These are phyloP conservation scores for Trifolium dubium DNA, from an alignment of 306 rosid genomes.

Conservation along the genomic window DNA sequence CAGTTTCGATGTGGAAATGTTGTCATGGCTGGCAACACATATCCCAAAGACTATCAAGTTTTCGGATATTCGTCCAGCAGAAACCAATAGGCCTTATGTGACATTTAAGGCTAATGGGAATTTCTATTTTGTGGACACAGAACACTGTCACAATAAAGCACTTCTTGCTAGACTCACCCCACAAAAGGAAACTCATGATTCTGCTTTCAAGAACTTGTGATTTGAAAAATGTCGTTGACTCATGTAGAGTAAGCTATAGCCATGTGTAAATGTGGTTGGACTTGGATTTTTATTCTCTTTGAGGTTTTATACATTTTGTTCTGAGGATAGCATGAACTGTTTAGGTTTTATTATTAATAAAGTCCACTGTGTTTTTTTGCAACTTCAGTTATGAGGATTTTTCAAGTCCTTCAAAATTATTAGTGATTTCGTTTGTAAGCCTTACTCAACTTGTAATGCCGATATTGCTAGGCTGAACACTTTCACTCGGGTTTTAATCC, in stretches of 20 bases:
- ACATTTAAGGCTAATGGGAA: slow-evolving; percentile 77
- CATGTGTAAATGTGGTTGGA: slow-evolving; percentile 29
- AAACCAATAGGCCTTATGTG: slow-evolving; percentile 85
- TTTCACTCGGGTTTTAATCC: too few relatives aligned
- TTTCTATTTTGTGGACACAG: slow-evolving; percentile 75
- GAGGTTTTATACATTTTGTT: slow-evolving; percentile 30
- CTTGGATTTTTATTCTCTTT: slow-evolving; percentile 30
- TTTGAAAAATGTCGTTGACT: slow-evolving; percentile 29
- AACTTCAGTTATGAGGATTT: slow-evolving; percentile 6
- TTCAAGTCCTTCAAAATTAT: neutral
- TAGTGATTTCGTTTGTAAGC: neutral
- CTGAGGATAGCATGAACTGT: slow-evolving; percentile 35
- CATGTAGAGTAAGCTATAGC: slow-evolving; percentile 6
- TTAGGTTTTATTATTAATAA: slow-evolving; percentile 31
- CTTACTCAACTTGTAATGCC: too few relatives aligned
- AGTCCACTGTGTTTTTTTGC: slow-evolving; percentile 32
- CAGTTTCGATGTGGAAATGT: slow-evolving; percentile 78
- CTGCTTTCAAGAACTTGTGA: slow-evolving; percentile 71
- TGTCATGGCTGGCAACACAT: slow-evolving; percentile 77
- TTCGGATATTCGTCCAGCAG: slow-evolving; percentile 70
- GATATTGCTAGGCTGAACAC: too few relatives aligned
- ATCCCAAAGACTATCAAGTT: slow-evolving; percentile 66
- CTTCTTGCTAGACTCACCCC: slow-evolving; percentile 80
- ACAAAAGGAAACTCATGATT: slow-evolving; percentile 55
- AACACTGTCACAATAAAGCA: slow-evolving; percentile 87